Evolutionary conservation across 768 basidiomycete species (phyloP), one percentile per base, ranked within the genome.

Genomic region (Galerina sulciceps): DNA sequence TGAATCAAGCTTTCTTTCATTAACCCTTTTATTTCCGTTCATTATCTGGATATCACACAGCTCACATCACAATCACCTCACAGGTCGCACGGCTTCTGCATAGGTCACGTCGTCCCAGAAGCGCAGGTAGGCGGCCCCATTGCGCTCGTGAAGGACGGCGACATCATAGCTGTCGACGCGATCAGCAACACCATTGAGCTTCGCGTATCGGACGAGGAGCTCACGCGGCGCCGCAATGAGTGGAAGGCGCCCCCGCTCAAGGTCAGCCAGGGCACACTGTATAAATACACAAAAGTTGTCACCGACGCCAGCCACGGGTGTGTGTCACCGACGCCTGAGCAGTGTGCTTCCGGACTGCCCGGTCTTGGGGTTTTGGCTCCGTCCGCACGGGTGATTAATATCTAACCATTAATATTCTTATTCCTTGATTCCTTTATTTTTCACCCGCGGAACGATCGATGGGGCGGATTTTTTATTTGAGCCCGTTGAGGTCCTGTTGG

Each of bases 71-170:
- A 4, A 18, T 23, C 49, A 20, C 37, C 49, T 36, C 38, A 51
- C 49, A 96, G 94, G 64, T 96, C 95, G 44, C 95, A 96, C 76
- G 95, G 95, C 15, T 99, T 99, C 80, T 91, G 91, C 67, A 92
- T 98, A 54, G 96, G 96, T 11, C 97, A 99, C 70, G 94, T 99
- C 65, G 93, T 95, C 1, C 96, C 96, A 35, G 96, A 98, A 71
- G 95, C 95, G 6, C 93, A 96, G 69, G 90, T 91, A 35, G 95
- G 94, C 51, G 96, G 96, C 1, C 93, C 93, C 8, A 95, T 98
- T 68, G 94, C 92, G 18, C 85, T 96, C 43, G 92, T 96, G 14
- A 79, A 84, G 61, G 93, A 96, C 71, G 94, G 94, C 17, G 94
- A 97, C 70, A 73, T 85, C 53, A 93, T 96, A 69, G 85, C 87